A percentile compares a stretch with the other conserved stretches of the same genome.
These are phyloP conservation scores for Penicillium coffeae DNA, from an alignment of 495 filamentous ascomycete species.

Conservation along the genomic window DNA sequence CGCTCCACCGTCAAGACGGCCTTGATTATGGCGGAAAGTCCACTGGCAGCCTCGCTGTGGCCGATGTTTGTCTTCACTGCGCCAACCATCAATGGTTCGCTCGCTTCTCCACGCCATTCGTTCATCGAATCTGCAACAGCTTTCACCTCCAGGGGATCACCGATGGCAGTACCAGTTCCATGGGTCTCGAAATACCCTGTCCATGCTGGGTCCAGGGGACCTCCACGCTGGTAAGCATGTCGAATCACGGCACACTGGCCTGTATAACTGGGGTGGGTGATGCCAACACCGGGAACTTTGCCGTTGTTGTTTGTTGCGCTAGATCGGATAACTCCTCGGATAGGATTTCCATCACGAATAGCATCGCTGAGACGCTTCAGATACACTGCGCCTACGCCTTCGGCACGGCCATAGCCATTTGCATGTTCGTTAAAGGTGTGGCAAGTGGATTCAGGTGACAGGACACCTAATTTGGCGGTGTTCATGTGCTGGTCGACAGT, in stretches of 20 bases:
- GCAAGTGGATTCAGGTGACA: conserved; percentile 35
- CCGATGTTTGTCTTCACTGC: conserved; percentile 46
- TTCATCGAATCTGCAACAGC: not conserved
- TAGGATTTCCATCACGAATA: conserved; percentile 29
- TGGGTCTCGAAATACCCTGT: conserved; percentile 31
- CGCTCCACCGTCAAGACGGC: conserved; percentile 36
- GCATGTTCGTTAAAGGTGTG: conserved; percentile 59
- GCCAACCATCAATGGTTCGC: conserved; percentile 26
- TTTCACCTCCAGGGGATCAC: conserved; percentile 28
- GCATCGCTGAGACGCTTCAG: conserved; percentile 35
- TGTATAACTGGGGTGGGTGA: conserved; percentile 17
- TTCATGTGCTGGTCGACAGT: conserved; percentile 25
- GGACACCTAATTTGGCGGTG: conserved; percentile 24
- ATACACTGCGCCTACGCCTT: conserved; percentile 40
- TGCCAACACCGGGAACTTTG: conserved; percentile 1
- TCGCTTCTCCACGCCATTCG: not conserved
- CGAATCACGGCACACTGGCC: conserved; percentile 32
- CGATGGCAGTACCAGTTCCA: conserved; percentile 30
- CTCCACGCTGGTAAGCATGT: conserved; percentile 29
- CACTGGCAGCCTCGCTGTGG: conserved; percentile 34
- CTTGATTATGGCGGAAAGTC: conserved; percentile 47
- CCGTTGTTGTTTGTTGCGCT: conserved; percentile 37
- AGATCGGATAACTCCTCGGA: conserved; percentile 41
- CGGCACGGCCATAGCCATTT: conserved; percentile 63
- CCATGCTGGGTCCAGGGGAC: conserved; percentile 19